Percentiles rank a stretch among this genome's conserved stretches.
Conservation (phyloP, 176 grass and related monocot genomes). For the Eleusine indica region DNA sequence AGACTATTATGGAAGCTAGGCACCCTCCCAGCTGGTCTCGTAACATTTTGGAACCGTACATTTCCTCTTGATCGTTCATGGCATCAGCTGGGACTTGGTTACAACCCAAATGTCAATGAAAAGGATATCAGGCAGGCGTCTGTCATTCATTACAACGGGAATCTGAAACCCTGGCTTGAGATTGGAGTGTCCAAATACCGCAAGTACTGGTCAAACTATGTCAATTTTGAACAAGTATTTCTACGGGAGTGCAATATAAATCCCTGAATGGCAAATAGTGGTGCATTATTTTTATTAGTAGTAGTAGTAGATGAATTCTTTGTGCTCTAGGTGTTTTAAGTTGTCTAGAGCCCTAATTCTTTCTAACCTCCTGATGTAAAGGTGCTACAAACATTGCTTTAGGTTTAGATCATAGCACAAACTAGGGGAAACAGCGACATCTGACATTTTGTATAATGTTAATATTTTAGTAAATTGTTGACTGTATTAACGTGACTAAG, state of each 20-base stretch:
- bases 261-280: slow-evolving; percentile 41
- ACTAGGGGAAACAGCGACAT: slow-evolving; percentile 9
- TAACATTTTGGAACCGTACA: slow-evolving; percentile 87
- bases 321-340: slow-evolving; percentile 54
- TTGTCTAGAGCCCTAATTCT: slow-evolving; percentile 40
- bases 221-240: slow-evolving; percentile 66
- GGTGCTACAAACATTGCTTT: slow-evolving; percentile 26
- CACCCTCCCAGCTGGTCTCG: slow-evolving; percentile 78
- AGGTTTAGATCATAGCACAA: slow-evolving; percentile 34
- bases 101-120: slow-evolving; percentile 77
- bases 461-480: slow-evolving; percentile 9
- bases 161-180: slow-evolving; percentile 94
- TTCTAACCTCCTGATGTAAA: slow-evolving; percentile 38
- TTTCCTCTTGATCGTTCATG: slow-evolving; percentile 65
- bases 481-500: neutral
- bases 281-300: neutral
- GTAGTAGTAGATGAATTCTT: slow-evolving; percentile 51
- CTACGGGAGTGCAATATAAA: slow-evolving; percentile 83
- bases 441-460: slow-evolving; percentile 28
- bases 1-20: slow-evolving; percentile 87
- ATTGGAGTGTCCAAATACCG: slow-evolving; percentile 76
- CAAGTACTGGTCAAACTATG: slow-evolving; percentile 73
- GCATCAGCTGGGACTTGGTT: slow-evolving; percentile 86
- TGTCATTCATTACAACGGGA: slow-evolving; percentile 94
- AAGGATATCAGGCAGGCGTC: slow-evolving; percentile 63